Evolutionary conservation across 108 stramenopile species (phyloP), one percentile per base, ranked within the genome.

Genomic region (Nannochloropsis gaditana): DNA sequence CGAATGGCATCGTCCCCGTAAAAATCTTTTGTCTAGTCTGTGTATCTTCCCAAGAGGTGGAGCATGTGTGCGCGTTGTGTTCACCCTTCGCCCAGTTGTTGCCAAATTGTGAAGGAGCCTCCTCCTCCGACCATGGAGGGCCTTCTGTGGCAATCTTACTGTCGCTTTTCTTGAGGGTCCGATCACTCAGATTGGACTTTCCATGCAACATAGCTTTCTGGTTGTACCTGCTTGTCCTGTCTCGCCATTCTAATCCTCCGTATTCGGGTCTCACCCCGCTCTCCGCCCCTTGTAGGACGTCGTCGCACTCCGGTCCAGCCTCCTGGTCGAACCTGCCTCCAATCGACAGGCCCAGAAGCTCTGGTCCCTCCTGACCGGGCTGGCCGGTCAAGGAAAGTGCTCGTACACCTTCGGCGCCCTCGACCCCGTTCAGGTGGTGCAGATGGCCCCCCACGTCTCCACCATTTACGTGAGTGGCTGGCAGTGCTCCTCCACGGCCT

Each of bases 391-490:
- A 11, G 94, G 95, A 8, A 95, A 94, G 6, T 96, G 95, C 87
- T 93, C 93, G 9, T 95, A 96, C 90, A 98, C 97, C 43, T 98
- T 96, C 91, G 97, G 97, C 41, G 95, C 95, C 17, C 93, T 98
- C 44, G 97, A 98, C 90, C 95, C 97, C 44, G 96, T 98, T 15
- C 97, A 98, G 90, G 96, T 94, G 59, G 90, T 94, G 21, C 94
- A 96, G 87, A 97, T 97, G 97, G 95, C 96, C 43, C 94, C 95
- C 9, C 89, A 97, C 88, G 93, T 97, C 79, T 90, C 92, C 43
- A 89, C 87, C 43, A 91, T 97, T 84, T 97, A 97, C 89, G 93
- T 97, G 11, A 93, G 92, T 86, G 97, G 97, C 59, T 97, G 97
- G 96, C 97, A 96, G 85, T 96, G 95, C 90, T 93, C 93, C 15